phyloP scores from a whole-genome alignment of 345 rosid genomes.

The Moringa oleifera region DNA sequence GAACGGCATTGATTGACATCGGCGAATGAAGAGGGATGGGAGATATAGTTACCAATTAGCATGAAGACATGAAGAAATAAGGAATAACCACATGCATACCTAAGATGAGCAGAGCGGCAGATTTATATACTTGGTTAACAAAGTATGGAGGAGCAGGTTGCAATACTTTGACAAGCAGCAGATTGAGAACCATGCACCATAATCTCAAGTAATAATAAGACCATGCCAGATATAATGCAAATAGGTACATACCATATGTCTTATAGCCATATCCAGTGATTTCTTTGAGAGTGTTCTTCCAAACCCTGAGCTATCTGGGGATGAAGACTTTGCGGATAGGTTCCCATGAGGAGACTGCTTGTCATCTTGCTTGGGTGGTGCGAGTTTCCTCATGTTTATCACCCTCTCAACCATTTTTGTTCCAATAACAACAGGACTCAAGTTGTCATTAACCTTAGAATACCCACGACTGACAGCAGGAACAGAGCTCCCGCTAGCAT shows the following conservation, averaged over 20 bases:
- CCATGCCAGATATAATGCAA: neutral
- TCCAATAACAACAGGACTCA: conserved; percentile 84
- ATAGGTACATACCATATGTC: conserved; percentile 76
- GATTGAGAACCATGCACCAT: neutral
- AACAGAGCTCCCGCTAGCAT: conserved; percentile 85
- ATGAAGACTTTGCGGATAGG: conserved; percentile 72
- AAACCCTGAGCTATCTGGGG: conserved; percentile 88
- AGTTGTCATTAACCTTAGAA: conserved; percentile 62
- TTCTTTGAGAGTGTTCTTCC: conserved; percentile 96
- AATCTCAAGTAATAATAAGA: conserved; percentile 3
- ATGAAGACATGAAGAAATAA: neutral
- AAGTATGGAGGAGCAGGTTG: neutral
- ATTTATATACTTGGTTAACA: neutral
- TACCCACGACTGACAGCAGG: conserved; percentile 69
- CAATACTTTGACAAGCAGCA: neutral
- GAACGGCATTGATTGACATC: no score
- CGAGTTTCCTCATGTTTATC: conserved; percentile 84
- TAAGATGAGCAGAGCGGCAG: neutral
- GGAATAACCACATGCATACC: neutral
- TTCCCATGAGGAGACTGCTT: conserved; percentile 73
- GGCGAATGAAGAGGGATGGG: no score
- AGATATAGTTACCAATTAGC: neutral
- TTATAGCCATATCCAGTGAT: conserved; percentile 95
- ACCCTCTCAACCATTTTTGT: conserved; percentile 96
- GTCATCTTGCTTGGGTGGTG: conserved; percentile 77